Evolutionary conservation across 768 basidiomycete species (phyloP).

Genomic region (Suillus ampliporus): DNA sequence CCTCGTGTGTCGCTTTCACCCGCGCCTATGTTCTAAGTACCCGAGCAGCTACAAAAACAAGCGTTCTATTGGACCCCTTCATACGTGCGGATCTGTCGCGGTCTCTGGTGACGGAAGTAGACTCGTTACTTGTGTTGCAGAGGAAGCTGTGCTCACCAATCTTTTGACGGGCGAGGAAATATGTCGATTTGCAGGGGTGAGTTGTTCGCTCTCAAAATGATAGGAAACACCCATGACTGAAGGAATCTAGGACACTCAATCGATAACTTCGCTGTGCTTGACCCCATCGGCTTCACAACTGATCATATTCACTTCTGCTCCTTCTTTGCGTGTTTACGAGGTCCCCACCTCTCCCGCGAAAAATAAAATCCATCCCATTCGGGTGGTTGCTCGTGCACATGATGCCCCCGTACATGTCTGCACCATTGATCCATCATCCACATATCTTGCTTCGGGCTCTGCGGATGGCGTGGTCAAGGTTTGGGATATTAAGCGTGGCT

Average conservation of each 20-base stretch:
- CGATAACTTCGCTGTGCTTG: constrained; percentile 83
- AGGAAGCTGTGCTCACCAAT: constrained; percentile 85
- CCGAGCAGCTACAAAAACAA: constrained; percentile 72
- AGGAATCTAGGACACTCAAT: constrained; percentile 73
- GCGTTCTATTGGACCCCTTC: constrained; percentile 75
- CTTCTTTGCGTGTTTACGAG: constrained; percentile 84
- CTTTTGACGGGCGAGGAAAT: constrained; percentile 74
- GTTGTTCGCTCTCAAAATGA: constrained; percentile 37
- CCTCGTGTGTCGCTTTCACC: neutral
- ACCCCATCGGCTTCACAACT: constrained; percentile 78
- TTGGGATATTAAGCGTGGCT: constrained; percentile 89
- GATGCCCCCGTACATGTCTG: constrained; percentile 94
- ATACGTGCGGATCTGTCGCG: constrained; percentile 88
- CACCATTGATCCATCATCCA: constrained; percentile 81
- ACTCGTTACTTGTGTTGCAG: constrained; percentile 86
- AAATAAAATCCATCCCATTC: constrained; percentile 67
- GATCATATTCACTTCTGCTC: constrained; percentile 79
- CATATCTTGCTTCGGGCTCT: constrained; percentile 93
- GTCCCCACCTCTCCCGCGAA: constrained; percentile 58
- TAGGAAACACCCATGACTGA: constrained; percentile 8
- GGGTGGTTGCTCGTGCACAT: constrained; percentile 84
- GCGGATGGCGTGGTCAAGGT: constrained; percentile 98
- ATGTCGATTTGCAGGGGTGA: constrained; percentile 83
- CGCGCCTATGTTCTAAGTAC: neutral
- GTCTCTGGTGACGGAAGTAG: constrained; percentile 77